Evolutionary conservation across 2,329 filamentous ascomycete genomes (phyloP).

Genomic region (Colletotrichum ledebouriae): DNA sequence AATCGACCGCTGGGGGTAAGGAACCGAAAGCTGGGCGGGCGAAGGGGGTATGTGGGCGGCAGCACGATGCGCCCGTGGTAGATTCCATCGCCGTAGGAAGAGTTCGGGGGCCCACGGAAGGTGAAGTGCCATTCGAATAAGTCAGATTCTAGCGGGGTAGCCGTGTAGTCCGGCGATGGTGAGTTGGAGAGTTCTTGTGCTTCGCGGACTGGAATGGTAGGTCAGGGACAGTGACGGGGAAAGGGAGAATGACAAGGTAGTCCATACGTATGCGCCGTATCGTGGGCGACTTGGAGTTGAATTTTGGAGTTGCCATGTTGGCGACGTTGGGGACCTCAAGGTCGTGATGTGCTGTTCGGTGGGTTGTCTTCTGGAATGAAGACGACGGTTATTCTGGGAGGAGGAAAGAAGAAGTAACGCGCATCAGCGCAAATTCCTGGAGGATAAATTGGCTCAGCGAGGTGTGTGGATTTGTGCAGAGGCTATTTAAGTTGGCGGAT

Average conservation of each 20-base stretch:
- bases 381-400: too few species aligned
- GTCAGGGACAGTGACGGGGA: constrained; percentile 14
- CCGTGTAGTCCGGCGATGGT: constrained; percentile 88
- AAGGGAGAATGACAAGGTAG: constrained; percentile 18
- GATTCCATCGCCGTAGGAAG: constrained; percentile 83
- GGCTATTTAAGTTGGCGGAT: too few species aligned
- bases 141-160: constrained; percentile 86
- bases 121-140: constrained; percentile 99
- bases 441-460: too few species aligned
- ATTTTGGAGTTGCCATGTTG: constrained; percentile 59
- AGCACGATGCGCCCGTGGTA: constrained; percentile 97
- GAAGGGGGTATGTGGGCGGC: constrained; percentile 89
- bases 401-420: too few species aligned
- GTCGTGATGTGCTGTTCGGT: too few species aligned
- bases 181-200: constrained; percentile 85
- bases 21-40: constrained; percentile 96
- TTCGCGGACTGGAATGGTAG: constrained; percentile 79
- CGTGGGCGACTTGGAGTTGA: constrained; percentile 85
- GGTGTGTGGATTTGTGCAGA: too few species aligned
- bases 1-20: constrained; percentile 92
- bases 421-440: too few species aligned
- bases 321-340: not conserved
- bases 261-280: constrained; percentile 84
- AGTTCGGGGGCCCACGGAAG: constrained; percentile 86
- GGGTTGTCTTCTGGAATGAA: too few species aligned